Evolutionary conservation across 2,329 filamentous ascomycete species (phyloP).

Genomic region (Paramyrothecium sp.): DNA sequence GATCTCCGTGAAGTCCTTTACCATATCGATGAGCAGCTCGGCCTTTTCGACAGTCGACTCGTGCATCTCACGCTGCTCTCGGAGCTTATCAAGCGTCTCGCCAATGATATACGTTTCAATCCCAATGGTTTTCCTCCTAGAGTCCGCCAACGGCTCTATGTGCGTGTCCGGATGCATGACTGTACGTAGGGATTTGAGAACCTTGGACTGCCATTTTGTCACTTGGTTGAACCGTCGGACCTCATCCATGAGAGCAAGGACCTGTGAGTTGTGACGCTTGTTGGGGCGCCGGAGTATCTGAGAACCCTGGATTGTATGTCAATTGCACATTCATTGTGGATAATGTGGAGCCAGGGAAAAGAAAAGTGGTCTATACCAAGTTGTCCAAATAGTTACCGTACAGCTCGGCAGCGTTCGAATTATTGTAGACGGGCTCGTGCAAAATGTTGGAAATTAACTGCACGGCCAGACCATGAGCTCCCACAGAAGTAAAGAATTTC

Average conservation of each 20-base stretch:
- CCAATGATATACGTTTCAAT: not conserved
- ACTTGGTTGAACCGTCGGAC: slow-evolving; percentile 4
- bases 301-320: slow-evolving; percentile 1
- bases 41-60: slow-evolving; percentile 1
- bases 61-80: slow-evolving; percentile 1
- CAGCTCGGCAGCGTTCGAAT: slow-evolving; percentile 4
- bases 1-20: slow-evolving; percentile 6
- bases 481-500: slow-evolving; percentile 7
- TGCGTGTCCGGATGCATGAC: slow-evolving; percentile 2
- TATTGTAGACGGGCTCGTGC: not conserved
- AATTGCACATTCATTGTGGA: not conserved
- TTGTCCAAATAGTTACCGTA: slow-evolving; percentile 4
- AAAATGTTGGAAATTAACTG: slow-evolving; percentile 9
- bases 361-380: not conserved
- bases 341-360: not conserved
- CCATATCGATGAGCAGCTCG: not conserved
- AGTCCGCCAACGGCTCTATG: not conserved
- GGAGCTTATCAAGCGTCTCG: not conserved
- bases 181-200: not conserved
- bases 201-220: slow-evolving; percentile 1
- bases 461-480: slow-evolving; percentile 1
- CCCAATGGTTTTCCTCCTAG: not conserved
- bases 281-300: slow-evolving; percentile 4
- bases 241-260: slow-evolving; percentile 5
- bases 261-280: slow-evolving; percentile 3